phyloP scores from a whole-genome alignment of 148 eudicot species.

The Rhododendron williamsianum region DNA sequence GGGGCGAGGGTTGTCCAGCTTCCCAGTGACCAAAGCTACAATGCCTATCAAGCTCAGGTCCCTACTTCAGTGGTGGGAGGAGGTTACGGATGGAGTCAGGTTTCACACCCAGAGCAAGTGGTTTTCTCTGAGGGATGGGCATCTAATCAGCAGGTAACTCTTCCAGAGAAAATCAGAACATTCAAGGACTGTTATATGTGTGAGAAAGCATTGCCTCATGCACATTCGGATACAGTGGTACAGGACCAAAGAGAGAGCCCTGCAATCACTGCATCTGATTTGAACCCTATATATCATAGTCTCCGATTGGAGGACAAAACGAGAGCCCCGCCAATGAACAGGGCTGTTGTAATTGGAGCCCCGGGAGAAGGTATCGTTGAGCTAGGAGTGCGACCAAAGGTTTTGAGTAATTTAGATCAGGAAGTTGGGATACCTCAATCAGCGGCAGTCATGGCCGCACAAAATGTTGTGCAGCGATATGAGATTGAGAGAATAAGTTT shows the following conservation, averaged over 20 bases:
- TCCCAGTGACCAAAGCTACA: conserved; percentile 56
- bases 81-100: conserved; percentile 66
- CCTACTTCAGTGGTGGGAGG: conserved; percentile 36
- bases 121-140: conserved; percentile 45
- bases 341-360: conserved; percentile 22
- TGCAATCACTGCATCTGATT: conserved; percentile 33
- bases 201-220: conserved; percentile 88
- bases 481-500: conserved; percentile 22
- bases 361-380: conserved; percentile 20
- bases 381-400: conserved; percentile 10
- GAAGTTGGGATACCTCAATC: conserved; percentile 23
- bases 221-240: conserved; percentile 75
- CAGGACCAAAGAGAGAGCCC: conserved; percentile 53
- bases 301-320: conserved; percentile 42
- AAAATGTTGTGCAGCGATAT: conserved; percentile 25
- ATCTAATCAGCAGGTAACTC: conserved; percentile 41
- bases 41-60: conserved; percentile 47
- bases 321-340: conserved; percentile 31
- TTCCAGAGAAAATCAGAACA: conserved; percentile 30
- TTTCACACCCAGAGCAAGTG: conserved; percentile 45
- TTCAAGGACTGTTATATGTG: conserved; percentile 64
- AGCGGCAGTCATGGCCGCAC: conserved; percentile 20
- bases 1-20: conserved; percentile 41
- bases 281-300: conserved; percentile 47
- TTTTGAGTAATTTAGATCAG: conserved; percentile 15